Percentiles rank a stretch among this genome's conserved stretches.
Evolutionary conservation across 306 rosid genomes (phyloP).

Genomic region (Sesbania bispinosa): DNA sequence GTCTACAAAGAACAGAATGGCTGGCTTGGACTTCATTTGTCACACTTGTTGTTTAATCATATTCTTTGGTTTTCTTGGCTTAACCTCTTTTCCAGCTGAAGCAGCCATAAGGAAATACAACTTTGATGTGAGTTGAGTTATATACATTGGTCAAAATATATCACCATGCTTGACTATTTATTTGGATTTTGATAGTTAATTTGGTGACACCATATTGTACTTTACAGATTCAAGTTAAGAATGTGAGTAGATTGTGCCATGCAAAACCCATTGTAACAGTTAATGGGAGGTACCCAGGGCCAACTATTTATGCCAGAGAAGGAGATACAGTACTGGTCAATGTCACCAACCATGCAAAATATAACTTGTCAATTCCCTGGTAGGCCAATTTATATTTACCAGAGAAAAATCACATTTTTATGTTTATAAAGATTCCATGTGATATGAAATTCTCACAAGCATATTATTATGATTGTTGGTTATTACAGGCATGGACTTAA

Average conservation of each 20-base stretch:
- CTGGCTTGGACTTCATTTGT: slow-evolving; percentile 16
- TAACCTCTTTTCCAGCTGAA: slow-evolving; percentile 39
- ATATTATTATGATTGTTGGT: too few species aligned
- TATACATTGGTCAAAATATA: background rate
- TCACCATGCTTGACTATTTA: background rate
- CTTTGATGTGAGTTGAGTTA: slow-evolving; percentile 56
- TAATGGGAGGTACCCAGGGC: background rate
- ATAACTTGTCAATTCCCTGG: background rate
- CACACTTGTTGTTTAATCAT: background rate
- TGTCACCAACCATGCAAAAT: background rate
- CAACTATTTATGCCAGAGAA: background rate
- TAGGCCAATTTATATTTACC: too few species aligned
- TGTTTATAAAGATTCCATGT: too few species aligned
- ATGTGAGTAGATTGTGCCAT: too few species aligned
- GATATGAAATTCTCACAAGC: too few species aligned
- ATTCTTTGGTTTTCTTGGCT: slow-evolving; percentile 33
- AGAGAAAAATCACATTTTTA: too few species aligned
- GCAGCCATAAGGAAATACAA: slow-evolving; percentile 56
- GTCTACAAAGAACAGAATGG: slow-evolving; percentile 36
- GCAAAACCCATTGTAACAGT: background rate
- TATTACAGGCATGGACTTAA: too few species aligned
- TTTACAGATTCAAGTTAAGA: too few species aligned
- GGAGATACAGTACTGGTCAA: background rate
- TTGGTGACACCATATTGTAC: background rate
- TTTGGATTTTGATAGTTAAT: background rate